Percentiles rank a stretch among this genome's conserved stretches.
Conservation (phyloP, 257 asterid species). For the Primulina eburnea region DNA sequence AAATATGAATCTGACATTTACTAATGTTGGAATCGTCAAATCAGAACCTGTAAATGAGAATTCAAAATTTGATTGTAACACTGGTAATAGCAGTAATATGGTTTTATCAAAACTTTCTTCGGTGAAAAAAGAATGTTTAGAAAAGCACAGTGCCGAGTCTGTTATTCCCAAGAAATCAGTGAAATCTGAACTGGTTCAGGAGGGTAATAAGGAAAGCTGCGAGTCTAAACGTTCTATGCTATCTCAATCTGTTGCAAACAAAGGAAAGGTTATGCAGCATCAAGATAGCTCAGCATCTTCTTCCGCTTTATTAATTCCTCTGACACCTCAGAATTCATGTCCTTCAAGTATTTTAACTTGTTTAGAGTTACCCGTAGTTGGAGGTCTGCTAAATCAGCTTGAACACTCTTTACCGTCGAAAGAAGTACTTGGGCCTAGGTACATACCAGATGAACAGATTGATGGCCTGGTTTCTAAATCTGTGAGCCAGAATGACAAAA, state of each 20-base stretch:
- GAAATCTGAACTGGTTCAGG: constrained; percentile 57
- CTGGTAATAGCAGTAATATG: constrained; percentile 36
- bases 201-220: constrained; percentile 26
- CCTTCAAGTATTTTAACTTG: constrained; percentile 38
- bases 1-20: constrained; percentile 26
- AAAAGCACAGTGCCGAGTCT: constrained; percentile 29
- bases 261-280: constrained; percentile 42
- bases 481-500: constrained; percentile 29
- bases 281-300: constrained; percentile 63
- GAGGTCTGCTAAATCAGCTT: constrained; percentile 42
- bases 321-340: constrained; percentile 46
- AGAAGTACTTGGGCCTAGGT: constrained; percentile 24
- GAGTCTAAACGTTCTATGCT: constrained; percentile 23
- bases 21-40: constrained; percentile 42
- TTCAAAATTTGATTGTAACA: constrained; percentile 33
- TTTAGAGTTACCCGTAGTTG: constrained; percentile 46
- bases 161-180: constrained; percentile 36
- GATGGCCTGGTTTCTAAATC: constrained; percentile 28
- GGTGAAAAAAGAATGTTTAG: constrained; percentile 44
- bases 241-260: constrained; percentile 37
- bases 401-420: constrained; percentile 40
- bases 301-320: constrained; percentile 44
- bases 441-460: constrained; percentile 29
- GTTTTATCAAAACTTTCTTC: constrained; percentile 35
- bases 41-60: constrained; percentile 63